Conservation (phyloP, 345 rosid genomes). For the Erysimum cheiranthoides region DNA sequence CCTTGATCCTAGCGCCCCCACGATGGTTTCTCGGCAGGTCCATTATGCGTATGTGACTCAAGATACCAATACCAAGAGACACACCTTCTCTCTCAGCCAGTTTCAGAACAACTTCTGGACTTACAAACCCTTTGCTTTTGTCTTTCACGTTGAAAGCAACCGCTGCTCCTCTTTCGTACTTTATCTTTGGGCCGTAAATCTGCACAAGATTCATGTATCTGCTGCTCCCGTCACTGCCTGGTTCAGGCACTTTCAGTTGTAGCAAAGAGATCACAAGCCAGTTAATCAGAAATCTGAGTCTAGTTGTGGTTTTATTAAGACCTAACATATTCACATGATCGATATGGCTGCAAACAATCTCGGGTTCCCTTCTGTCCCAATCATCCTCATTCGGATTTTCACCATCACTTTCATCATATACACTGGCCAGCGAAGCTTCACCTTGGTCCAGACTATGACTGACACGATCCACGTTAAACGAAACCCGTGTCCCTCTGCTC, state of each 20-base stretch:
- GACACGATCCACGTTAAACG: slow-evolving; percentile 66
- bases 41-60: slow-evolving; percentile 76
- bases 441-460: slow-evolving; percentile 60
- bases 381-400: slow-evolving; percentile 77
- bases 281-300: slow-evolving; percentile 81
- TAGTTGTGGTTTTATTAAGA: slow-evolving; percentile 80
- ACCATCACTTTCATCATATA: slow-evolving; percentile 78
- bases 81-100: slow-evolving; percentile 86
- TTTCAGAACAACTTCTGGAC: slow-evolving; percentile 83
- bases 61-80: slow-evolving; percentile 80
- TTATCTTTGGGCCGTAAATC: slow-evolving; percentile 91
- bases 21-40: slow-evolving; percentile 60
- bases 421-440: slow-evolving; percentile 60
- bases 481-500: slow-evolving; percentile 77
- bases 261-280: slow-evolving; percentile 92
- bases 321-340: slow-evolving; percentile 92
- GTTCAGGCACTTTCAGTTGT: slow-evolving; percentile 71
- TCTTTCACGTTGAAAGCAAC: slow-evolving; percentile 88
- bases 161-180: slow-evolving; percentile 92
- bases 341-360: slow-evolving; percentile 73
- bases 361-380: slow-evolving; percentile 82
- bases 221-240: slow-evolving; percentile 53
- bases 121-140: slow-evolving; percentile 63
- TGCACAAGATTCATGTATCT: slow-evolving; percentile 66
- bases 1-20: slow-evolving; percentile 49